These are phyloP conservation scores for Bisporella sp. DNA, from an alignment of 2,329 filamentous ascomycete species.

Conservation along the genomic window DNA sequence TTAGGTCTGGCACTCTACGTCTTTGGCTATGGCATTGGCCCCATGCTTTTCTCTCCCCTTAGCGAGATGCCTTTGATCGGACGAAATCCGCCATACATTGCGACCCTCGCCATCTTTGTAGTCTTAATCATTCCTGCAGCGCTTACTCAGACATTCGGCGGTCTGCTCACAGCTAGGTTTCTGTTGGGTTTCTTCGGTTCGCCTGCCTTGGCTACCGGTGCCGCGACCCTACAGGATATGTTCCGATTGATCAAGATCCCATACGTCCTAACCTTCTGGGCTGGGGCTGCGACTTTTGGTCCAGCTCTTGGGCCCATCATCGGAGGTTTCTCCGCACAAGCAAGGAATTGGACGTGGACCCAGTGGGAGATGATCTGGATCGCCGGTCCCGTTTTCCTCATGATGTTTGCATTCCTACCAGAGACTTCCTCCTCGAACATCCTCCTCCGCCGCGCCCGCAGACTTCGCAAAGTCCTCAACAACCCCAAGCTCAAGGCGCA, in stretches of 20 bases:
- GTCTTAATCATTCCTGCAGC: slow-evolving; percentile 57
- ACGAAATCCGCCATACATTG: slow-evolving; percentile 58
- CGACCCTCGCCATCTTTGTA: slow-evolving; percentile 60
- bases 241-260: slow-evolving; percentile 18
- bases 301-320: slow-evolving; percentile 53
- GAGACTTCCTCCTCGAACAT: slow-evolving; percentile 53
- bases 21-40: slow-evolving; percentile 53
- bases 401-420: slow-evolving; percentile 54
- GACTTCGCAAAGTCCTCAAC: slow-evolving; percentile 50
- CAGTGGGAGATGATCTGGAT: slow-evolving; percentile 56
- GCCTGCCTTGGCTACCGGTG: slow-evolving; percentile 52
- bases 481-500: slow-evolving; percentile 47
- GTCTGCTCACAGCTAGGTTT: slow-evolving; percentile 55
- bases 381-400: slow-evolving; percentile 44
- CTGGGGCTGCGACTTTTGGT: slow-evolving; percentile 18
- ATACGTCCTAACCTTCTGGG: slow-evolving; percentile 3
- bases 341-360: slow-evolving; percentile 53
- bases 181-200: slow-evolving; percentile 56
- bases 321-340: slow-evolving; percentile 48
- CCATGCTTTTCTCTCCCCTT: slow-evolving; percentile 57
- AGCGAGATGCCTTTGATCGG: slow-evolving; percentile 57
- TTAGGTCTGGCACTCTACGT: slow-evolving; percentile 55
- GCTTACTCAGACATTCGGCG: slow-evolving; percentile 51
- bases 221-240: slow-evolving; percentile 41
- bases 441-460: slow-evolving; percentile 49